phyloP scores from a whole-genome alignment of 257 asterid genomes.

The Agastache rugosa region DNA sequence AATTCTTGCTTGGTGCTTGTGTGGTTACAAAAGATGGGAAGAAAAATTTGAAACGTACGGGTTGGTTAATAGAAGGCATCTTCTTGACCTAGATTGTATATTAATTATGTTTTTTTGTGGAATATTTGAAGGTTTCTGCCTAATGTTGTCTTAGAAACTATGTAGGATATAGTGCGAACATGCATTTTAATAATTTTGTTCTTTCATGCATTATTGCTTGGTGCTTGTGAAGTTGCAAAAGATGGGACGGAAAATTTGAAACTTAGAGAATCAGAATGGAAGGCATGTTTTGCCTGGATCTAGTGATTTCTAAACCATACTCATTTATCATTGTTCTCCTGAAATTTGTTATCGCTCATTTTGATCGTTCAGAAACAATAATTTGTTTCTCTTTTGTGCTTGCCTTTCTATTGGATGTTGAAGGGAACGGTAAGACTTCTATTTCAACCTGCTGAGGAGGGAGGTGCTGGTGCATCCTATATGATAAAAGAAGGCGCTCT shows the following conservation, averaged over 20 bases:
- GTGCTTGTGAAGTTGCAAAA: slow-evolving; percentile 1
- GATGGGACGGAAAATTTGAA: background rate
- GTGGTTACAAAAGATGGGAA: background rate
- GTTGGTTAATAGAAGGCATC: background rate
- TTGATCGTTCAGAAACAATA: background rate
- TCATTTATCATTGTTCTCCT: background rate
- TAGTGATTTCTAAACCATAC: background rate
- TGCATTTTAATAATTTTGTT: background rate
- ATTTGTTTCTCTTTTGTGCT: slow-evolving; percentile 1
- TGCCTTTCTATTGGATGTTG: slow-evolving; percentile 19
- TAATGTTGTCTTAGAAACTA: background rate
- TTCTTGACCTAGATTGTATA: background rate
- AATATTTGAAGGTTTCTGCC: background rate
- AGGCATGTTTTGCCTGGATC: background rate
- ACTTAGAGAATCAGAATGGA: too few relatives aligned
- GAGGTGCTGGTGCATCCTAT: slow-evolving; percentile 83
- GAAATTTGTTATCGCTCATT: background rate
- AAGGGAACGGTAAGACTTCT: slow-evolving; percentile 90
- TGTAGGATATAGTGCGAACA: background rate
- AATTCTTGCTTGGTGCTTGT: background rate
- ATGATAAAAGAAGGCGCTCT: slow-evolving; percentile 93
- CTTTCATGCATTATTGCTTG: background rate
- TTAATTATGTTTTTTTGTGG: background rate
- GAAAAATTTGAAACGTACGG: background rate
- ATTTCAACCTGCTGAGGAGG: slow-evolving; percentile 97